Evolutionary conservation across 1,284 basidiomycete species (phyloP), one percentile per base, ranked within the genome.

Genomic region (Puccinia novopanici): DNA sequence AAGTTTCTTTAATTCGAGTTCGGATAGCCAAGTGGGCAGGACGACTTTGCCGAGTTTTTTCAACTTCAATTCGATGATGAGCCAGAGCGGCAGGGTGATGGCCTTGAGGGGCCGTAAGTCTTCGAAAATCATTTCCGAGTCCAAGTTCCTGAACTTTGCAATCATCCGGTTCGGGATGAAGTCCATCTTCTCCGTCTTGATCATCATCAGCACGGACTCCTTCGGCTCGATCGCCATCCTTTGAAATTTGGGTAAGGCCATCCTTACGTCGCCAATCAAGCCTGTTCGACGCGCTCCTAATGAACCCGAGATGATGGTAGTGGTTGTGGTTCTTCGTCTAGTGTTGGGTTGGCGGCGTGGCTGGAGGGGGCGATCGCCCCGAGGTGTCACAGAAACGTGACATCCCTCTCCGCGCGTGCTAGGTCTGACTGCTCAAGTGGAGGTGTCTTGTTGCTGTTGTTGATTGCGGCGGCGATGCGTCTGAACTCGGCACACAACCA

Each of bases 111-210:
- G 71, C 10, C n/a, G 37, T 22, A 73, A 57, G n/a, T 54, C 50
- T 55, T 57, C 71, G 19, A 68, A 68, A 3, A 73, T 57, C 50
- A 55, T 55, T 24, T 54, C 37, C 3, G 71, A 54, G 37, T 73
- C 54, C 50, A 73, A 42, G 54, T 54, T 55, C 17, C 71, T 55
- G 34, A 73, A 73, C n/a, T 73, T 73, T 0, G 71, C 37, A 0
- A 73, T 73, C 50, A 55, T 34, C 6, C 50, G 50, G 34, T 73
- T 73, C n/a, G 71, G 71, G 22, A 73, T 55, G 15, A 73, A 73
- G 2, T 73, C 71, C 37, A 73, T 73, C 67, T 68, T 68, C 67
- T 68, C 67, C n/a, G 19, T 68, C 67, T 68, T 68, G 67, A 68
- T 68, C 67, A 68, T 68, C 45, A 68, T 50, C 67, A 68, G 42